Percentiles rank a stretch among this genome's conserved stretches.
These are phyloP conservation scores for Rhododendron mucronatum DNA, from an alignment of 148 eudicot species.

Conservation along the genomic window DNA sequence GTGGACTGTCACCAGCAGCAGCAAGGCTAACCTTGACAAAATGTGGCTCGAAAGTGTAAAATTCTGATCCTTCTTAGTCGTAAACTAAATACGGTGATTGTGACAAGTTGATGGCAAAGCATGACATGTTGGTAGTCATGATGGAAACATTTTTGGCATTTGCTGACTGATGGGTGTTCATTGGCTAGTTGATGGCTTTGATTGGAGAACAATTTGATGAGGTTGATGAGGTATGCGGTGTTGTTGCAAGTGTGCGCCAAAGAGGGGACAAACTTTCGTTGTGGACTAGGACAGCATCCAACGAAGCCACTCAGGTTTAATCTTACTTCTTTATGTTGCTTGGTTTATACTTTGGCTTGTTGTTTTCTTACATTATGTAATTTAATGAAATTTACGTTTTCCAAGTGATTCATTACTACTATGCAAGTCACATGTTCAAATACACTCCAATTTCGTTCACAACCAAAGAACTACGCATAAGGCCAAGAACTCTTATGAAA, in stretches of 20 bases:
- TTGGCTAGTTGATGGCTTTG: constrained; percentile 76
- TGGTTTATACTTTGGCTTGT: background rate
- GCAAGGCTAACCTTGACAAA: constrained; percentile 56
- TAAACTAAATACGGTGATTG: background rate
- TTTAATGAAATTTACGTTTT: no score
- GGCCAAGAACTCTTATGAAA: background rate
- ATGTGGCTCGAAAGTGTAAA: constrained; percentile 99
- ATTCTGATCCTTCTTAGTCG: background rate
- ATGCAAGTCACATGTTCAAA: background rate
- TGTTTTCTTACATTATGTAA: background rate
- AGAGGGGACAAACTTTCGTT: constrained; percentile 76
- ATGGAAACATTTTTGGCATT: background rate
- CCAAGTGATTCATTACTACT: background rate
- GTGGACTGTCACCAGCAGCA: constrained; percentile 67
- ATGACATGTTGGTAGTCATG: background rate
- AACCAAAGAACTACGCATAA: background rate
- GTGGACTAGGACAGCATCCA: constrained; percentile 86
- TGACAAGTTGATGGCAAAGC: background rate
- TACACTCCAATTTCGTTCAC: background rate
- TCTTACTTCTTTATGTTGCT: background rate
- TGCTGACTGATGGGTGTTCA: constrained; percentile 6
- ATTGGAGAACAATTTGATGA: constrained; percentile 95
- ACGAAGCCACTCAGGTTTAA: constrained; percentile 90
- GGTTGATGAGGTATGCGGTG: constrained; percentile 91
- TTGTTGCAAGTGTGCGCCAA: constrained; percentile 88